Evolutionary conservation across 768 basidiomycete genomes (phyloP), one percentile per base, ranked within the genome.

Genomic region (Lactarius trivialis): DNA sequence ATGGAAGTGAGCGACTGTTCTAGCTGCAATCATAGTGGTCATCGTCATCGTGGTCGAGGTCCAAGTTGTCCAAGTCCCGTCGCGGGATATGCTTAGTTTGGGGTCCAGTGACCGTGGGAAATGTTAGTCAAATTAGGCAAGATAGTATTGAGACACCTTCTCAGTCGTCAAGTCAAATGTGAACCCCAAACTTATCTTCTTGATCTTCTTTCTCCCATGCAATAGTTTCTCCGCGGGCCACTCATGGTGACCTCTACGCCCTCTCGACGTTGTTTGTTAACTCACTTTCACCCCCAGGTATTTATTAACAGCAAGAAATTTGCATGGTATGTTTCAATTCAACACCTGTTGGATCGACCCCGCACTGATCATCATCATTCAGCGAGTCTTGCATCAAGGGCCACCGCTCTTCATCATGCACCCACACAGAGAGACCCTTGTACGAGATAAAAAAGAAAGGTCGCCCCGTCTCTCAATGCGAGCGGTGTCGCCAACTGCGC

Each of bases 331-430:
- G 55, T 55, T 21, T 17, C 48, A 37, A 17, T 48, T 33, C 55
- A 14, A 11, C n/a, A 2, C 36, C 8, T 32, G 17, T 14, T n/a
- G 14, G n/a, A 17, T 26, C 32, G 37, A 57, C 32, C n/a, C 17
- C 30, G 1, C 14, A 7, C 49, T 45, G 37, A 33, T 33, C 28
- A 55, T 19, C 1, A 11, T 2, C 26, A 28, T 36, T 15, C 55
- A 67, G 67, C 64, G 67, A 67, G 53, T 62, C 67, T 3, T 67
- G 67, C 55, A 67, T 67, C 55, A 67, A 67, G 59, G 67, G 67
- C 19, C 67, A 67, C 53, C 67, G 67, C 51, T 67, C 67, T 24
- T 67, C 67, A 5, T 67, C 67, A 4, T 67, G 67, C 32, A 56
- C 67, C 11, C 67, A 67, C 48, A 66, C 67, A 32, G 67, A 66